Evolutionary conservation across 2,329 filamentous ascomycete genomes (phyloP).

Genomic region (Neonectria faginata): DNA sequence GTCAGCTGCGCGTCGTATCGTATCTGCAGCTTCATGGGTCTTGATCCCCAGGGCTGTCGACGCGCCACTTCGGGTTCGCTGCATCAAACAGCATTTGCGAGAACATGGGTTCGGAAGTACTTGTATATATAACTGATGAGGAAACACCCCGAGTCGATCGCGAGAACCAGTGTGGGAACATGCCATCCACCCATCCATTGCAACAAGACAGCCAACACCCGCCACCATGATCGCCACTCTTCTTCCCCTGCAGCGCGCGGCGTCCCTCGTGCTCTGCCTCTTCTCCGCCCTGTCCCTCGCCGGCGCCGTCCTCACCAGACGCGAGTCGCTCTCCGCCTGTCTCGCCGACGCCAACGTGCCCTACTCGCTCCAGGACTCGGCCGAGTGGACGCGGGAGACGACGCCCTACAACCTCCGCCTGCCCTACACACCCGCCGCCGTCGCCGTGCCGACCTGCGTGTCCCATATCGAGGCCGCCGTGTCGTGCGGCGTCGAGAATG

Average conservation of each 20-base stretch:
- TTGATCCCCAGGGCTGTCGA: not conserved
- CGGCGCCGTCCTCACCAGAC: slow-evolving; percentile 4
- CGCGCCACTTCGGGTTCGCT: not conserved
- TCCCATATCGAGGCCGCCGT: slow-evolving; percentile 59
- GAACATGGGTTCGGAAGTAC: not conserved
- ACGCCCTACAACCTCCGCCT: slow-evolving; percentile 51
- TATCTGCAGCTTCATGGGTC: not conserved
- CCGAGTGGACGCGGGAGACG: slow-evolving; percentile 50
- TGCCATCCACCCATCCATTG: not conserved
- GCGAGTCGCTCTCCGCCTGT: slow-evolving; percentile 40
- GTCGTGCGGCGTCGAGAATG: slow-evolving; percentile 55
- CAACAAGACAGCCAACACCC: not conserved
- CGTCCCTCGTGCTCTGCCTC: slow-evolving; percentile 23
- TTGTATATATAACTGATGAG: slow-evolving; percentile 2
- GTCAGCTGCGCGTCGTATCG: not conserved
- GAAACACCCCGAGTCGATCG: not conserved
- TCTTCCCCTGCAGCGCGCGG: slow-evolving; percentile 9
- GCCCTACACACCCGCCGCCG: slow-evolving; percentile 46
- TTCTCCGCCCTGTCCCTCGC: not conserved
- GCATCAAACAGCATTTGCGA: not conserved
- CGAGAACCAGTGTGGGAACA: not conserved
- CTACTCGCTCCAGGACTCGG: slow-evolving; percentile 33
- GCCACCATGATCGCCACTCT: slow-evolving; percentile 6
- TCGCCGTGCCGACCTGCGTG: slow-evolving; percentile 49
- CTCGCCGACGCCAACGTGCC: slow-evolving; percentile 41